Base-by-base conservation (phyloP, 768 basidiomycete genomes). In the Multifurca ochricompacta region DNA sequence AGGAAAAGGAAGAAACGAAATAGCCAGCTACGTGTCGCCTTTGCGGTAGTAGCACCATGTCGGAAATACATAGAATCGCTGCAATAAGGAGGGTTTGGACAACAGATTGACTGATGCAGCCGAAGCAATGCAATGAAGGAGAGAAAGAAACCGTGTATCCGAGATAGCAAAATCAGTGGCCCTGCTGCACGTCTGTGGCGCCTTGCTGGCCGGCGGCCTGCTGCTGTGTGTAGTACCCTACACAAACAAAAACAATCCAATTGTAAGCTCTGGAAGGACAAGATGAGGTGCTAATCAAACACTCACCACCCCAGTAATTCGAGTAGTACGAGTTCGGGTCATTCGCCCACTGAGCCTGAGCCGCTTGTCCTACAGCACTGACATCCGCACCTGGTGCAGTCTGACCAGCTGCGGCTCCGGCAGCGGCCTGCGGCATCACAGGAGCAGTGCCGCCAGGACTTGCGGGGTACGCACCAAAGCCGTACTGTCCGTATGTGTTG, bases 141-240 rank as follows among this genome's bases (percentile, higher is more conserved):
- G 40, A 39, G 48, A 28, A 49, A 34, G 32, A 28, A 28, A 48
- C 37, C 23, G 36, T 41, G 35, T 13, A 50, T 36, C 23, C 31
- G 32, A 53, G 25, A 46, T 53, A 23, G 27, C 27, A 27, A 34
- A 46, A 62, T 62, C 42, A 60, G 19, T 57, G 59, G 45, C 62
- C 66, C 49, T 60, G 62, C 49, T 69, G 71, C 54, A 70, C 69
- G 63, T 85, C 85, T 53, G 76, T 76, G 52, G 74, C 69, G 60
- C 78, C 74, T 51, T 81, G 83, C 66, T 83, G 83, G 41, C 68
- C 71, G 58, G 76, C 75, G 54, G 78, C 68, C 37, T 70, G 75
- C 70, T 86, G 85, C 69, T 90, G 89, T 48, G 81, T 79, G 62
- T 91, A 91, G 65, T 91, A 91, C 59, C 87, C 89, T 91, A 49